These are phyloP conservation scores for Endothia cerciana DNA, from an alignment of 2,329 filamentous ascomycete genomes.

Conservation along the genomic window DNA sequence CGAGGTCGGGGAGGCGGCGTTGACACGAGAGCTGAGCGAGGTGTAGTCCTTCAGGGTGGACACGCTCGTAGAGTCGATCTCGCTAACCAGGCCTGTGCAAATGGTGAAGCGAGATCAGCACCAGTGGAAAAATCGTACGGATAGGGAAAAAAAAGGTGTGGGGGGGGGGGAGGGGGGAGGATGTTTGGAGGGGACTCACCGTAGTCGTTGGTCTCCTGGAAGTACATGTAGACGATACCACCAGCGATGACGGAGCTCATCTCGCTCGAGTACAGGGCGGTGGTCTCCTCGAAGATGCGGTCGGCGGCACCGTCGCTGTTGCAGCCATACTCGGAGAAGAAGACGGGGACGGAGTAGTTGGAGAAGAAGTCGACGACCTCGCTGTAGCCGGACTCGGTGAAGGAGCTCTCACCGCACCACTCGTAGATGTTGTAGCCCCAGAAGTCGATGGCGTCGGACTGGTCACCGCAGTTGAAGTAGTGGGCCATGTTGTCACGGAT, in stretches of 20 bases:
- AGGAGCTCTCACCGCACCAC: constrained; percentile 90
- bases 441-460: constrained; percentile 76
- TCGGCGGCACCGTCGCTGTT: constrained; percentile 68
- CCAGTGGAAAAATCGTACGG: no score
- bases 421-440: constrained; percentile 99
- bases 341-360: constrained; percentile 89
- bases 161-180: no score
- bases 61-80: constrained; percentile 60
- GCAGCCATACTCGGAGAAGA: constrained; percentile 99
- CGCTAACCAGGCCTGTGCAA: constrained; percentile 64
- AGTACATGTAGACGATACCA: constrained; percentile 99
- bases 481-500: constrained; percentile 82
- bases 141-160: neutral
- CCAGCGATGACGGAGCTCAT: constrained; percentile 93
- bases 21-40: constrained; percentile 71
- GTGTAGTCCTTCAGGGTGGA: constrained; percentile 75
- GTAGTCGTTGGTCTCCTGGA: constrained; percentile 79
- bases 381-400: constrained; percentile 76
- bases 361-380: constrained; percentile 84
- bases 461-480: constrained; percentile 91
- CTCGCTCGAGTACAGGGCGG: constrained; percentile 73
- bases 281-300: constrained; percentile 85
- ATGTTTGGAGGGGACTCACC: no score
- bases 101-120: constrained; percentile 2
- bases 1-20: constrained; percentile 66